Evolutionary conservation across 768 basidiomycete genomes (phyloP).

Genomic region (Leccinellum albellum): DNA sequence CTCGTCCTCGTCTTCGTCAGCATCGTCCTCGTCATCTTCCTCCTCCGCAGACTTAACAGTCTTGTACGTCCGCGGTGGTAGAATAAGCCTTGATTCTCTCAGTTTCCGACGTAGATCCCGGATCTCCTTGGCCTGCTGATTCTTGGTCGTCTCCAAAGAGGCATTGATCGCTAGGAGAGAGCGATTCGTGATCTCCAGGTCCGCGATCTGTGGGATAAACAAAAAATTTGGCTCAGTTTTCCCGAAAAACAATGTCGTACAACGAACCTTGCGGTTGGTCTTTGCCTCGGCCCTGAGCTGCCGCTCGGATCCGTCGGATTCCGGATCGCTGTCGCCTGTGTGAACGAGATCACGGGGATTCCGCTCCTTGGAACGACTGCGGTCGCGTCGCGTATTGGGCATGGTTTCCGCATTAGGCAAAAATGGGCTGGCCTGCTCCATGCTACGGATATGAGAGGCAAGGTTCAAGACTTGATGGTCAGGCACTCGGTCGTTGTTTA

Average conservation of each 20-base stretch:
- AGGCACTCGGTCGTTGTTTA: conserved; percentile 35
- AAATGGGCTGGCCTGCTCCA: conserved; percentile 18
- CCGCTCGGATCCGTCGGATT: conserved; percentile 38
- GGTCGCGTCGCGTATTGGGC: conserved; percentile 11
- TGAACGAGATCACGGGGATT: conserved; percentile 8
- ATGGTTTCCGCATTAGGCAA: conserved; percentile 13
- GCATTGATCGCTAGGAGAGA: conserved; percentile 85
- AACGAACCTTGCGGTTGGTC: conserved; percentile 77
- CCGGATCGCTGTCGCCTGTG: conserved; percentile 33
- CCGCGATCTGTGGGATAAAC: conserved; percentile 64
- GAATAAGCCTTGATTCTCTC: conserved; percentile 74
- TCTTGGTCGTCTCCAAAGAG: conserved; percentile 74
- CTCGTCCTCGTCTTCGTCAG: conserved; percentile 38
- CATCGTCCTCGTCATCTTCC: conserved; percentile 35
- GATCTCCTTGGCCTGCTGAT: conserved; percentile 80
- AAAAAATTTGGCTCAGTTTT: conserved; percentile 3
- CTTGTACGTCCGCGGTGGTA: conserved; percentile 63
- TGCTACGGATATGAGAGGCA: conserved; percentile 40
- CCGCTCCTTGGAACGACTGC: conserved; percentile 21
- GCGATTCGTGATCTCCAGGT: conserved; percentile 86
- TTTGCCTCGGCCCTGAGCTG: conserved; percentile 71
- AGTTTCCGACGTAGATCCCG: conserved; percentile 78
- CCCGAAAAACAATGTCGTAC: neutral
- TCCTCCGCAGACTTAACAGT: conserved; percentile 50
- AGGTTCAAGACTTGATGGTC: conserved; percentile 39